These are phyloP conservation scores for Nicotiana sylvestris DNA, from an alignment of 257 asterid genomes.

Conservation along the genomic window DNA sequence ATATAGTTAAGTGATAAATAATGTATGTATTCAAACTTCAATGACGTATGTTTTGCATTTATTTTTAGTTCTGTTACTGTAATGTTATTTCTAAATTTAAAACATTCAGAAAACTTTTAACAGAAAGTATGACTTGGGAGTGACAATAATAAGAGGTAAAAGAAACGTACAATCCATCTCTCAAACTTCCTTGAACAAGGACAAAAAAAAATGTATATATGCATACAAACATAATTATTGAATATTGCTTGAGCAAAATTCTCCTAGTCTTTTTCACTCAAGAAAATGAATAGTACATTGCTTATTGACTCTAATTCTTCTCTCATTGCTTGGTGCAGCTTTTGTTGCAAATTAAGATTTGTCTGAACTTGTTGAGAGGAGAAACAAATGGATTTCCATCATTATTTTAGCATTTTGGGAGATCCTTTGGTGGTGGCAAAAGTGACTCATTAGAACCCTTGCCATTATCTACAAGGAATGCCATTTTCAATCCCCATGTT, in stretches of 20 bases:
- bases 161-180: neutral
- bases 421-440: conserved; percentile 78
- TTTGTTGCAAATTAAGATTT: conserved; percentile 10
- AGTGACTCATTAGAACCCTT: conserved; percentile 56
- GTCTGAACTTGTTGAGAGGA: no score
- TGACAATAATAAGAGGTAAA: neutral
- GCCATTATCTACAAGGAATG: conserved; percentile 87
- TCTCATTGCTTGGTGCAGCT: neutral
- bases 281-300: conserved; percentile 19
- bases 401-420: conserved; percentile 55
- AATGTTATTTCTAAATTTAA: neutral
- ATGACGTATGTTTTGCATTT: no score
- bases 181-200: neutral
- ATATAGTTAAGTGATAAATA: no score
- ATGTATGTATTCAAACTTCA: no score
- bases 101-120: neutral
- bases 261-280: conserved; percentile 15
- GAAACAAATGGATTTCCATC: neutral
- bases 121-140: neutral
- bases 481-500: conserved; percentile 84
- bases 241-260: conserved; percentile 21
- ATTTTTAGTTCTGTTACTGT: neutral
- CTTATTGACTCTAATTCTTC: neutral
- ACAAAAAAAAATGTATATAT: neutral
- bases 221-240: conserved; percentile 20